A percentile compares a stretch with the other conserved stretches of the same genome.
Evolutionary conservation across 495 filamentous ascomycete species (phyloP).

Genomic region (Penicillium argentinense): DNA sequence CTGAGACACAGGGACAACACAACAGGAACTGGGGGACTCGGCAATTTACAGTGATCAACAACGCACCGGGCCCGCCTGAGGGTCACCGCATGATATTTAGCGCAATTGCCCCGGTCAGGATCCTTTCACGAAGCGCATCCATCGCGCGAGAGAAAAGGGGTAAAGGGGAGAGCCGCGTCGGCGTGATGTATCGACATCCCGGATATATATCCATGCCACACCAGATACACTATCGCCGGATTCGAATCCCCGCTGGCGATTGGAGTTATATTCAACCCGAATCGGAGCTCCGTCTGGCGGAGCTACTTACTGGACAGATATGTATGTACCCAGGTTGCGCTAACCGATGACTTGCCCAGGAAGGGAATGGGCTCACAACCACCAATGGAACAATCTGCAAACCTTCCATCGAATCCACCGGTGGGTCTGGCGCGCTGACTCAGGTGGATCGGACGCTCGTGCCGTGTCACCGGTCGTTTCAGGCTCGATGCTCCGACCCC

Average conservation of each 20-base stretch:
- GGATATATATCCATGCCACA: no score
- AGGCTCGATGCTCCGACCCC: constrained; percentile 22
- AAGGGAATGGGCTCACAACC: constrained; percentile 1
- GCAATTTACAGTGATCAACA: constrained; percentile 14
- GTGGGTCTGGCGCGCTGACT: constrained; percentile 6
- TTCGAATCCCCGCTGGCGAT: no score
- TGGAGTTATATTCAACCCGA: neutral
- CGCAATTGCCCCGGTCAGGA: neutral
- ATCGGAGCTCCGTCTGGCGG: neutral
- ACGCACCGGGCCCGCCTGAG: neutral
- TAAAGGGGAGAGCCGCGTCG: neutral
- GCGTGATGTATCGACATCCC: constrained; percentile 1
- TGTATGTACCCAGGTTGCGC: neutral
- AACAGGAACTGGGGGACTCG: neutral
- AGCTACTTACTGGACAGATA: no score
- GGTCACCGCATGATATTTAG: constrained; percentile 4
- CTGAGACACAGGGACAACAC: neutral
- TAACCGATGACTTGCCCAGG: neutral
- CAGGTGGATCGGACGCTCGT: constrained; percentile 25
- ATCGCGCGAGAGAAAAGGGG: constrained; percentile 11
- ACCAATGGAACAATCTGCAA: neutral
- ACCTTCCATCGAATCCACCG: constrained; percentile 1
- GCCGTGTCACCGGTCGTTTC: constrained; percentile 28
- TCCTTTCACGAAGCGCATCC: neutral
- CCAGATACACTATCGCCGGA: no score